Base-by-base conservation (phyloP, 768 basidiomycete genomes). In the Rhizopogon salebrosus region DNA sequence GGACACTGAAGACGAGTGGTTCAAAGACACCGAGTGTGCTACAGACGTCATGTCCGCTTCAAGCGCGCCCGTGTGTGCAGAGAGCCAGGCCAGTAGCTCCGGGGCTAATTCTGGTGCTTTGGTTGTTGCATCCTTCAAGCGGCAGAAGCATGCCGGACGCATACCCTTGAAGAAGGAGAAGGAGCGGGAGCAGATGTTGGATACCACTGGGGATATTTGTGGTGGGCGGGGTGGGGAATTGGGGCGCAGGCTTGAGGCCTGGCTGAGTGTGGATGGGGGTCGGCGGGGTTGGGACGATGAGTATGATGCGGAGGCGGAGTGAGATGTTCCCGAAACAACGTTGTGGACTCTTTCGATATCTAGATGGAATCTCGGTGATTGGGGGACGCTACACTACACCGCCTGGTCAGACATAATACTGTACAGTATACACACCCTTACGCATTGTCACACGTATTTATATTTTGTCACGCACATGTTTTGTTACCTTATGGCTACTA, bases 181-280 rank as follows among this genome's bases (percentile, higher is more conserved):
- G 66, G 82, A 85, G 67, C 79, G 75, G 64, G 87, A 88, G 68
- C 80, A 83, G 71, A 80, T 82, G 73, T 67, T 91, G 64, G 78
- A 83, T 53, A 81, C 75, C 49, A 84, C 80, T 35, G 88, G 89
- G 0, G 89, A 90, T 64, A 79, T 84, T 24, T 89, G 88, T 66
- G 89, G 88, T 36, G 89, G 88, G 34, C 76, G 85, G 16, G 89
- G 89, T 0, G 87, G 87, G 8, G 89, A 90, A 71, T 70, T 91
- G 6, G 88, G 89, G 37, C 70, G 85, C 49, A 69, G 89, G 51
- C 69, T 91, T 50, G 89, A 91, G 68, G 87, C 84, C 38, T 87
- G 87, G 84, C 71, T 90, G 58, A 79, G 75, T 6, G 75, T 77
- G 20, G 56, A 64, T 11, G 67, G 57, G 48, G 55, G 49, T 13